phyloP scores from a whole-genome alignment of 768 basidiomycete genomes.

The Tricholoma sp. region DNA sequence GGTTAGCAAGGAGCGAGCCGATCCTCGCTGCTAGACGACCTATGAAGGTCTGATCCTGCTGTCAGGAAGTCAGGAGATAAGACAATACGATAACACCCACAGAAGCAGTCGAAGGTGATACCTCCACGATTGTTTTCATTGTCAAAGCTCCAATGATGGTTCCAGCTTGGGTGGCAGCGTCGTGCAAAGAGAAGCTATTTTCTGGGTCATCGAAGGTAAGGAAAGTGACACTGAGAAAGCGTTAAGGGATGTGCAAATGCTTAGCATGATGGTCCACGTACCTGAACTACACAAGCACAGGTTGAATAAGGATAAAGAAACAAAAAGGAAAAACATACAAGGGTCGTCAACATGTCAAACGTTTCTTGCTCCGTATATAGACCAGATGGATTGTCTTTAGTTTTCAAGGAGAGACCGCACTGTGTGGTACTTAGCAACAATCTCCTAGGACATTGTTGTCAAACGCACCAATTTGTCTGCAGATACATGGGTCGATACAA shows the following conservation, averaged over 20 bases:
- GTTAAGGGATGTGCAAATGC: neutral
- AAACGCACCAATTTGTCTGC: conserved; percentile 30
- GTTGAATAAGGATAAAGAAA: neutral
- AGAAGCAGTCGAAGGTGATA: conserved; percentile 18
- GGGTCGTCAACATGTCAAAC: conserved; percentile 35
- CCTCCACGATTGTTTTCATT: conserved; percentile 24
- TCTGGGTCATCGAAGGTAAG: conserved; percentile 28
- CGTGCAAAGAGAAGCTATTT: conserved; percentile 25
- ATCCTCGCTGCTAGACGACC: conserved; percentile 1
- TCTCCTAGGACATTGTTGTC: neutral
- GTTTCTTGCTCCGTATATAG: conserved; percentile 42
- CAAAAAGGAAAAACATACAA: conserved; percentile 20
- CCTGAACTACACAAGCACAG: conserved; percentile 8
- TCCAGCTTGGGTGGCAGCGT: conserved; percentile 24
- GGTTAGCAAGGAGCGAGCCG: conserved; percentile 4
- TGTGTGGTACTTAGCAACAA: conserved; percentile 6
- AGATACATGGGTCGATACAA: conserved; percentile 35
- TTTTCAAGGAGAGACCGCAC: conserved; percentile 44
- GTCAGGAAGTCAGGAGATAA: neutral
- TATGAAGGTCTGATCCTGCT: conserved; percentile 5
- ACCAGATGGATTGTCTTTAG: conserved; percentile 38
- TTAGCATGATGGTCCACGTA: neutral
- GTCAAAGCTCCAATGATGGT: conserved; percentile 26
- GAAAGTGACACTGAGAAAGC: conserved; percentile 17
- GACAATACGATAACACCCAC: conserved; percentile 14